Base-by-base conservation (phyloP, 345 rosid genomes). In the Brassica napus region DNA sequence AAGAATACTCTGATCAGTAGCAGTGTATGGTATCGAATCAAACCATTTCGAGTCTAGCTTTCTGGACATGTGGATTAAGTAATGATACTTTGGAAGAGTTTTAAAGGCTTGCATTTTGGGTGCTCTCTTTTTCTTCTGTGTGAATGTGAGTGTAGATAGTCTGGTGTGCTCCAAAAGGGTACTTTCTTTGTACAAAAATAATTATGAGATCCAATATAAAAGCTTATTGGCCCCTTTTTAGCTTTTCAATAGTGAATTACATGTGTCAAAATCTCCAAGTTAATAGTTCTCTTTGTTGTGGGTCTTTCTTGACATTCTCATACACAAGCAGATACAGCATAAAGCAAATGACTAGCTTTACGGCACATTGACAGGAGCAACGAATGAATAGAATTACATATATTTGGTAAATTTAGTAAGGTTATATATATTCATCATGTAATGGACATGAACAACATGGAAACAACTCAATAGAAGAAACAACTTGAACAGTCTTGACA, bases 401-500 rank as follows among this genome's bases (percentile, higher is more conserved):
- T 3, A 14, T 44, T 44, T 24, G 71, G 63, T 69, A 31, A 11
- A 24, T 24, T 24, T 39, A 4, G 26, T 6, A 70, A 34, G 24
- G 21, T 2, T 44, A 72, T 54, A 55, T 5, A 61, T 26, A 72
- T 52, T 73, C 69, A 42, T 61, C 14, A 74, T 11, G 77, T 32
- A 79, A 6, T 69, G 71, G 66, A 79, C 71, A 79, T 65, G 37
- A 62, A 39, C 62, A 63, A 35, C 49, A 68, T 14, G 74, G 69
- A 68, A 21, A 69, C 3, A 69, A 28, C 26, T 79, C 44, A 5
- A 73, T 14, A 12, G 54, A 63, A 74, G 71, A 64, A 15, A 63
- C 14, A 71, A 55, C 31, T 69, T 74, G n/a, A 21, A 18, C 42
- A 74, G 26, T 66, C 57, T 61, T 28, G 71, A 68, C 28, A 73